Evolutionary conservation across 148 eudicot species (phyloP), one percentile per base, ranked within the genome.

Genomic region (Pharnaceum exiguum): DNA sequence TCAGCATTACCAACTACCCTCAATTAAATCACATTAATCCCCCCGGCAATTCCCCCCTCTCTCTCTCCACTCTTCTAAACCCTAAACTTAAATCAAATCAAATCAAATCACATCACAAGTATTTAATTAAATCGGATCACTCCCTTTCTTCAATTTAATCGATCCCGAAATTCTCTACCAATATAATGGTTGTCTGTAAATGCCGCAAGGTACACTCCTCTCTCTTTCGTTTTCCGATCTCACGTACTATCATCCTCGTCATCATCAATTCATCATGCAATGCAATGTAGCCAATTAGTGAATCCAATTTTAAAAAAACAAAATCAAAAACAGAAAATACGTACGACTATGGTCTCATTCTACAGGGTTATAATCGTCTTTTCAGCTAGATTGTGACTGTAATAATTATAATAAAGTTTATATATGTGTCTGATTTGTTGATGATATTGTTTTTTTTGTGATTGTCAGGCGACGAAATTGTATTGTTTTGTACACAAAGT

Each of bases 401-500:
- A 40, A 21, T 46, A 22, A 22, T 11, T 45, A 4, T 18, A 1
- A 7, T 15, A 6, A 51, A 43, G n/a, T n/a, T n/a, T n/a, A n/a
- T n/a, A n/a, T n/a, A n/a, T n/a, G n/a, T n/a, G n/a, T n/a, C n/a
- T n/a, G n/a, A 7, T 35, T 6, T 35, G 38, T 6, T 43, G 44
- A 23, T 59, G 33, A 24, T 33, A 25, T 10, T 33, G 36, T 19
- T 25, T 51, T 11, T 23, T 18, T 44, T 45, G 31, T 24, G 21
- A 10, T 27, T 75, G 69, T 46, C 84, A 93, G 99, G 99, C 99
- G 7, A 93, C 99, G 11, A 93, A 93, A 60, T 68, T 93, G 35
- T 93, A 93, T 73, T 93, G 99, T 52, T 93, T 93, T 56, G 99
- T 93, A 70, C 96, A 93, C 91, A 93, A 93, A 77, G 89, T 85